Percentiles rank a stretch among this genome's conserved stretches.
Evolutionary conservation across 2,329 filamentous ascomycete species (phyloP).

Genomic region (Dothistroma septosporum): DNA sequence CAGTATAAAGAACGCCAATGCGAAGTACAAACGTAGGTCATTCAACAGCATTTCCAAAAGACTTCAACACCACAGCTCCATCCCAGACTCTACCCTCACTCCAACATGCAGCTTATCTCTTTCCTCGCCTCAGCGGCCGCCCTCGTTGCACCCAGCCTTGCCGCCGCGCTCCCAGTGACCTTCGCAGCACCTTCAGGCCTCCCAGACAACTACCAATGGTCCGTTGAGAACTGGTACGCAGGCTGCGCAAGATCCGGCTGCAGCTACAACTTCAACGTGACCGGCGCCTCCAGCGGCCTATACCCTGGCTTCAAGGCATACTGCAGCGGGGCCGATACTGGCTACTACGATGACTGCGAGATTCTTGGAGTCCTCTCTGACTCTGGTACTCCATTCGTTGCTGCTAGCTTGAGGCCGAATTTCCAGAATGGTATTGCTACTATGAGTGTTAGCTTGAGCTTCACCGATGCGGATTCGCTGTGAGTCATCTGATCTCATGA

Average conservation of each 20-base stretch:
- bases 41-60: background rate
- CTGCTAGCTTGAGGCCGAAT: slow-evolving; percentile 7
- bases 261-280: slow-evolving; percentile 17
- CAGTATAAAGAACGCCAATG: background rate
- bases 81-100: background rate
- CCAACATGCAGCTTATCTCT: slow-evolving; percentile 10
- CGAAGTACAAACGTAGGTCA: background rate
- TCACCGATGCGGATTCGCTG: slow-evolving; percentile 6
- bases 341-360: slow-evolving; percentile 12
- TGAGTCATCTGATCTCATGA: background rate
- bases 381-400: slow-evolving; percentile 6
- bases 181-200: background rate
- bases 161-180: slow-evolving; percentile 1
- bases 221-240: slow-evolving; percentile 11
- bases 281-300: background rate
- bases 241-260: slow-evolving; percentile 10
- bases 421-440: background rate
- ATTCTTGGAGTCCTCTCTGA: slow-evolving; percentile 6
- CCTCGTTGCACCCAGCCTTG: background rate
- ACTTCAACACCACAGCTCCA: background rate
- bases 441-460: slow-evolving; percentile 13
- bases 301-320: slow-evolving; percentile 14
- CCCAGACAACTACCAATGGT: slow-evolving; percentile 9
- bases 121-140: slow-evolving; percentile 1
- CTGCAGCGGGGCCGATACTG: slow-evolving; percentile 11